Conservation (phyloP, 208 protist species). For the Strigomonas culicis region DNA sequence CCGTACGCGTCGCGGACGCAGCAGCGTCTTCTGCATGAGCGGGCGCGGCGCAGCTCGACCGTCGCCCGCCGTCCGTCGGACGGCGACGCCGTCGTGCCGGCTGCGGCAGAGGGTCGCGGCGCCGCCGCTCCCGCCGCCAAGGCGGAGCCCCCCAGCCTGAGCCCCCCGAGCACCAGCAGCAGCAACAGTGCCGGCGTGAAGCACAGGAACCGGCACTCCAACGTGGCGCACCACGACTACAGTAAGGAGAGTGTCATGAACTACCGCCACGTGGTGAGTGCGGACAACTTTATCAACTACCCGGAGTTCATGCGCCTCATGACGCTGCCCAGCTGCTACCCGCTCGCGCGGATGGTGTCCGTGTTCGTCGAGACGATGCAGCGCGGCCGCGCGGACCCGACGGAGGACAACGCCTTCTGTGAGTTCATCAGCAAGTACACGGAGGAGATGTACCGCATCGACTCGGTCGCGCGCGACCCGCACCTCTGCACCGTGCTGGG, state of each 20-base stretch:
- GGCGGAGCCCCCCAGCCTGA: neutral
- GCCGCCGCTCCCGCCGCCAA: too few relatives aligned
- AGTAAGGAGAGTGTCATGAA: conserved; percentile 55
- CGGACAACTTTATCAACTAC: conserved; percentile 73
- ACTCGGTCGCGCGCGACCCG: conserved; percentile 13
- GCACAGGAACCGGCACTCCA: conserved; percentile 3
- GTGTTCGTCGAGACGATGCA: conserved; percentile 43
- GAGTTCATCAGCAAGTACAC: conserved; percentile 15
- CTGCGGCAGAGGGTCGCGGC: too few relatives aligned
- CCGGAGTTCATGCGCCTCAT: conserved; percentile 62
- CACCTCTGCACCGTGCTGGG: conserved; percentile 22
- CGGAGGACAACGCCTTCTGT: conserved; percentile 14
- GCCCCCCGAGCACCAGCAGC: neutral
- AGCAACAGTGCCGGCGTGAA: neutral
- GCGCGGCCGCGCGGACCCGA: conserved; percentile 16
- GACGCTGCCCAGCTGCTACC: conserved; percentile 20
- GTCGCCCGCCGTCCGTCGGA: too few relatives aligned
- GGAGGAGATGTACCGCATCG: conserved; percentile 23
- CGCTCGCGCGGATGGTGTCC: conserved; percentile 43
- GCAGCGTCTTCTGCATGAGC: neutral
- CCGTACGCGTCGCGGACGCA: conserved; percentile 10
- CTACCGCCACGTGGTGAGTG: conserved; percentile 53
- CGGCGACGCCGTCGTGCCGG: too few relatives aligned
- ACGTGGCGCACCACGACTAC: conserved; percentile 42
- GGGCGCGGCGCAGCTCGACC: neutral